Evolutionary conservation across 1,284 basidiomycete species (phyloP).

Genomic region (Fistulinella cinereoalba): DNA sequence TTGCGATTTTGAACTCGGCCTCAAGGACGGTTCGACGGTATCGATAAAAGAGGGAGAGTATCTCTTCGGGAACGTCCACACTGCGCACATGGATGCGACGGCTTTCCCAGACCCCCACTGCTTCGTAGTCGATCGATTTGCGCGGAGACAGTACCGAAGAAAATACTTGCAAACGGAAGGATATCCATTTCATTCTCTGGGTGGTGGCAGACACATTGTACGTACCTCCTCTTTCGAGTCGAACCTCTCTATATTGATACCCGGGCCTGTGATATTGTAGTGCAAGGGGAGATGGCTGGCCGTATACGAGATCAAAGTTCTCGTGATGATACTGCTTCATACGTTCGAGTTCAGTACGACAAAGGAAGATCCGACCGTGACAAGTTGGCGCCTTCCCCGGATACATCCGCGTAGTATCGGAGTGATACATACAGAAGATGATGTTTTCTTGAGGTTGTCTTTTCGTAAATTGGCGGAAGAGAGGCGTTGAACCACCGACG

Average conservation of each 20-base stretch:
- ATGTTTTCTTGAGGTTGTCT: constrained; percentile 13
- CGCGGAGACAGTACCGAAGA: constrained; percentile 14
- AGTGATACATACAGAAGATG: constrained; percentile 21
- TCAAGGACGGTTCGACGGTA: constrained; percentile 8
- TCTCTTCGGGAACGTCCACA: constrained; percentile 18
- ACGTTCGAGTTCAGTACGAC: constrained; percentile 18
- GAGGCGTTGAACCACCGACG: no score
- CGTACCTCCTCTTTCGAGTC: not conserved
- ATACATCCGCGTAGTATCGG: constrained; percentile 18
- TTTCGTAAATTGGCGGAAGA: constrained; percentile 2
- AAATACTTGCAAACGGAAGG: constrained; percentile 21
- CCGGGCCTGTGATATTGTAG: no score
- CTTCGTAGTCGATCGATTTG: constrained; percentile 26
- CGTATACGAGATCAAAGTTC: constrained; percentile 23
- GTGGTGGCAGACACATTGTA: constrained; percentile 24
- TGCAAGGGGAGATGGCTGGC: constrained; percentile 29
- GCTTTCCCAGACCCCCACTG: constrained; percentile 11
- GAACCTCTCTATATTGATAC: no score
- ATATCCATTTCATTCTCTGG: constrained; percentile 19
- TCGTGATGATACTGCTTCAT: constrained; percentile 15
- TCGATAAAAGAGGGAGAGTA: constrained; percentile 20
- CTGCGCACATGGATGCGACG: constrained; percentile 19
- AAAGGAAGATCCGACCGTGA: not conserved
- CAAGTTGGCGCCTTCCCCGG: constrained; percentile 15
- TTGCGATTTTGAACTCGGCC: constrained; percentile 18